Evolutionary conservation across 352 stramenopile species (phyloP), one percentile per base, ranked within the genome.

Genomic region (Phytophthora melonis): DNA sequence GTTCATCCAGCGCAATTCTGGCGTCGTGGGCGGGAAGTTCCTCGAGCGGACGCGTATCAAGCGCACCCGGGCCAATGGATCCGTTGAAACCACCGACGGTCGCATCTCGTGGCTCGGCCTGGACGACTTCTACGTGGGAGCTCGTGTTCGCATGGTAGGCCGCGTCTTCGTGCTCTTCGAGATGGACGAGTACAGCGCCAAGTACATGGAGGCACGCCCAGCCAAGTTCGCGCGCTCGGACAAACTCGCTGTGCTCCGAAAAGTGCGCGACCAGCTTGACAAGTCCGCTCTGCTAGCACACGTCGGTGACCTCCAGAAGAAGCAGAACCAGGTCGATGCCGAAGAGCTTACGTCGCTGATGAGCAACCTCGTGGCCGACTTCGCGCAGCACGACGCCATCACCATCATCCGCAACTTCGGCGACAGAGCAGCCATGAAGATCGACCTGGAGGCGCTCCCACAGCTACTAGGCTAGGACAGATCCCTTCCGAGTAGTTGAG

Each of bases 121-220:
- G 10, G 66, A 91, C 59, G 89, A 95, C 68, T 95, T 95, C 53
- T 95, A 86, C 69, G 78, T 95, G 19, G 89, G 89, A 30, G 87
- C 87, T 21, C 70, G 60, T 8, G 85, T 94, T 21, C 56, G 83
- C n/a, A 88, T 94, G 41, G 81, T 76, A 19, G 89, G 89, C n/a
- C 86, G 82, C 18, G 82, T 62, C 11, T 95, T 95, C 47, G 54
- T 91, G 14, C 84, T 95, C 27, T 91, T 87, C 53, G 88, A 95
- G 70, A 92, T 95, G 86, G 89, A 95, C 65, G 87, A 95, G 66
- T 92, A 95, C 75, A 94, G 84, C 54, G 83, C 87, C 52, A 92
- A 92, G 57, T 94, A 90, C 68, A 95, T 95, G 89, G 89, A 96
- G 50, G 65, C 68, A 7, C 84, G 89, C 36, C 56, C 76, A n/a